Conservation (phyloP, 1,139 yeast species). For the Yamadazyma sp. region DNA sequence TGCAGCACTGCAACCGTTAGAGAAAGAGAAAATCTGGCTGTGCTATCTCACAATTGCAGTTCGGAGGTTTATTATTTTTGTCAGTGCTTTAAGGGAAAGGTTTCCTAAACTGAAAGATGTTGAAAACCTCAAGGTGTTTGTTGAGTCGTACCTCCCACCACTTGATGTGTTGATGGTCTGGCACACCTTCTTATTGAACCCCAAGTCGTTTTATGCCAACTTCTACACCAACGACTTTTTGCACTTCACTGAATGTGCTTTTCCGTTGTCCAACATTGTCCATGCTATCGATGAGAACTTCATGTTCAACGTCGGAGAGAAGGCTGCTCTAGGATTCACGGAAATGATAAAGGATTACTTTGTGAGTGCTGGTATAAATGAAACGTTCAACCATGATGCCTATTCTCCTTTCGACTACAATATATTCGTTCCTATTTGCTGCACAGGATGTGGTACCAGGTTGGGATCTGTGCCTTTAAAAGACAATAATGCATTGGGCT, state of each 20-base stretch:
- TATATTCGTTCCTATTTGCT: slow-evolving; percentile 10
- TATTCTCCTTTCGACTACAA: slow-evolving; percentile 8
- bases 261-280: slow-evolving; percentile 26
- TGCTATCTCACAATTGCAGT: slow-evolving; percentile 29
- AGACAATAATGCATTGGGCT: neutral
- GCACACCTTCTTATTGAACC: slow-evolving; percentile 27
- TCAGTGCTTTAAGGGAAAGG: slow-evolving; percentile 19
- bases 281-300: slow-evolving; percentile 20
- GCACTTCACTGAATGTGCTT: slow-evolving; percentile 23
- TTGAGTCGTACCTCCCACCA: slow-evolving; percentile 25
- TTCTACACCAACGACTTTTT: slow-evolving; percentile 22
- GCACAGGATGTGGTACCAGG: slow-evolving; percentile 20
- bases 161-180: slow-evolving; percentile 41
- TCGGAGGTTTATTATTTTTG: slow-evolving; percentile 28
- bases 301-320: slow-evolving; percentile 3
- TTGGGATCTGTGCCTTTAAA: neutral
- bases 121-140: neutral
- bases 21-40: slow-evolving; percentile 28
- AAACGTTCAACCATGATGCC: slow-evolving; percentile 5
- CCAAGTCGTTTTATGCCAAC: slow-evolving; percentile 27
- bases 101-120: neutral
- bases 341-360: slow-evolving; percentile 4
- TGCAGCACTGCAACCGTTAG: neutral
- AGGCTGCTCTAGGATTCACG: neutral
- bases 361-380: neutral